Conservation (phyloP, 2,329 filamentous ascomycete species). For the Aspergillus neoniger region DNA sequence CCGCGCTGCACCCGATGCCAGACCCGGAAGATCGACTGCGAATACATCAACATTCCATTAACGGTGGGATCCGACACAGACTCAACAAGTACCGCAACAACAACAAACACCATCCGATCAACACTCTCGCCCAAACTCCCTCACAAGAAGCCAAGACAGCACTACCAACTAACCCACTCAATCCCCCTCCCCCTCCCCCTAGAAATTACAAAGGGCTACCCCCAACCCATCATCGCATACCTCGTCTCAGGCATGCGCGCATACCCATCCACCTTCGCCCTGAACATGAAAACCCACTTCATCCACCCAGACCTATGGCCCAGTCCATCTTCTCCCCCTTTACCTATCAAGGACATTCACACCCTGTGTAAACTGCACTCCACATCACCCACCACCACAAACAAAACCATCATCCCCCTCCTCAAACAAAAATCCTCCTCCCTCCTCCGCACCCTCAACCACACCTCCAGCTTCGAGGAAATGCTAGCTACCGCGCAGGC, state of each 20-base stretch:
- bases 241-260: slow-evolving; percentile 23
- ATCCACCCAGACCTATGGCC: slow-evolving; percentile 28
- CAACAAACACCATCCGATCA: neutral
- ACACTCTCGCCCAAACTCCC: too few relatives aligned
- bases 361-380: slow-evolving; percentile 23
- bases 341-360: slow-evolving; percentile 22
- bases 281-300: slow-evolving; percentile 25
- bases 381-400: neutral
- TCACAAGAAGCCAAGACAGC: too few relatives aligned
- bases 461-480: slow-evolving; percentile 24
- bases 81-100: neutral
- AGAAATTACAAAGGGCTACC: slow-evolving; percentile 29
- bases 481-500: slow-evolving; percentile 29
- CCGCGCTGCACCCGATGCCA: slow-evolving; percentile 30
- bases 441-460: slow-evolving; percentile 15
- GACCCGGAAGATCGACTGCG: slow-evolving; percentile 23
- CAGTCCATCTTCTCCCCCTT: slow-evolving; percentile 8
- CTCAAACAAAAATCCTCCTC: slow-evolving; percentile 18
- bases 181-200: slow-evolving; percentile 18
- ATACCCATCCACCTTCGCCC: slow-evolving; percentile 21
- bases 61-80: neutral
- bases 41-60: slow-evolving; percentile 30
- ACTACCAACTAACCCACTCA: neutral
- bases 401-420: slow-evolving; percentile 7
- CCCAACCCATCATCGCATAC: slow-evolving; percentile 22